A percentile compares a stretch with the other conserved stretches of the same genome.
Conservation (phyloP, 1,139 yeast genomes). For the Yamadazyma buinensis region DNA sequence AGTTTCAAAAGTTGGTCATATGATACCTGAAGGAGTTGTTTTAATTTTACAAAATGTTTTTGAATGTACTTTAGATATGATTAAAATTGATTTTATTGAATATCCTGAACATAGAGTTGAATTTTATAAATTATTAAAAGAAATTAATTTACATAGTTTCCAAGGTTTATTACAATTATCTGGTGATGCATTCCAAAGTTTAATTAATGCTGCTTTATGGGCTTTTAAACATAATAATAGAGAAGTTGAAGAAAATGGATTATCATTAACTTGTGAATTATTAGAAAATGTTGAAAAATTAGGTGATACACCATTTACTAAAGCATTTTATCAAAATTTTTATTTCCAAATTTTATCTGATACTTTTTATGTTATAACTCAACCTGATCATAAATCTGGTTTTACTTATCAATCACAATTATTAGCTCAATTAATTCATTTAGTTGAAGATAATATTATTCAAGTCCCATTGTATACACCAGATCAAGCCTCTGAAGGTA, state of each 20-base stretch:
- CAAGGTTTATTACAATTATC: slow-evolving; percentile 84
- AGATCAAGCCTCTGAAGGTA: slow-evolving; percentile 78
- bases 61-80: slow-evolving; percentile 93
- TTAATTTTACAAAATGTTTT: slow-evolving; percentile 85
- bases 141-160: slow-evolving; percentile 82
- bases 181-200: slow-evolving; percentile 86
- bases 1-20: slow-evolving; percentile 78
- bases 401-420: slow-evolving; percentile 85
- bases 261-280: slow-evolving; percentile 76
- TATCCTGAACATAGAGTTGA: slow-evolving; percentile 98
- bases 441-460: slow-evolving; percentile 75
- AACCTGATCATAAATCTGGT: slow-evolving; percentile 97
- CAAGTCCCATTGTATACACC: slow-evolving; percentile 70
- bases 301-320: slow-evolving; percentile 73
- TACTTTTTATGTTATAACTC: slow-evolving; percentile 89
- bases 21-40: slow-evolving; percentile 89
- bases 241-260: slow-evolving; percentile 93
- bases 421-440: slow-evolving; percentile 76
- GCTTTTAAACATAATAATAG: slow-evolving; percentile 96
- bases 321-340: slow-evolving; percentile 83
- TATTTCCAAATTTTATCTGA: slow-evolving; percentile 89
- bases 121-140: slow-evolving; percentile 84
- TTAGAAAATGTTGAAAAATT: slow-evolving; percentile 78
- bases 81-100: slow-evolving; percentile 90
- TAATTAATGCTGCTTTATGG: slow-evolving; percentile 94